Evolutionary conservation across 2,329 filamentous ascomycete species (phyloP), one percentile per base, ranked within the genome.

Genomic region (Microcyclospora pomicola): DNA sequence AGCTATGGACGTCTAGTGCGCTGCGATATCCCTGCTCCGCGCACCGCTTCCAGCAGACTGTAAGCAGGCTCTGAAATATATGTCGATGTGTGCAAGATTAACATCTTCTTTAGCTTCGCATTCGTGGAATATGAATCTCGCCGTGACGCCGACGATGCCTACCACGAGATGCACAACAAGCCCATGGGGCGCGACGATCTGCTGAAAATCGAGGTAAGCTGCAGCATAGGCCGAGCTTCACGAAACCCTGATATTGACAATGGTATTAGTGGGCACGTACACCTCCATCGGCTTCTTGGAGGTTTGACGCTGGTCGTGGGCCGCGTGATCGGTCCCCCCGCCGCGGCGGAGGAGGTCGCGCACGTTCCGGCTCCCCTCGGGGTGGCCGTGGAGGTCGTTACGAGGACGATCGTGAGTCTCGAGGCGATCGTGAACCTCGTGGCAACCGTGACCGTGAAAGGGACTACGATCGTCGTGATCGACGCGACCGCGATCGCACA

Each of bases 151-250:
- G 91, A 98, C 63, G 91, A 98, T 67, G 91, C 91, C 34, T 98
- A 98, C 61, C 85, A 98, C 63, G 91, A 98, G 68, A 98, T 98
- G 91, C 91, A 98, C 61, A 96, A 96, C 71, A 95, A 95, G 76
- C 85, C 88, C 50, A 86, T 98, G 52, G 87, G 86, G 34, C 81
- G 88, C 46, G 91, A 98, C 59, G 91, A 98, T 56, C 68, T 94
- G 42, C 62, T 98, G 67, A 98, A 98, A 70, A 96, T 98, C 49
- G 91, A 98, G 75, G 91, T 94, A 66, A 50, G 12, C n/a, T 31
- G 12, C 30, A 31, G 73, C 51, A 34, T 39, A 11, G 27, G 19
- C 27, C n/a, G 13, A 33, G 36, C 7, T n/a, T 7, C 9, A 14
- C 15, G 7, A 9, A 16, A 15, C 37, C 5, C 24, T 3, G 11